phyloP scores from a whole-genome alignment of 73 alveolate genomes.

The Paramecium sonneborni region DNA sequence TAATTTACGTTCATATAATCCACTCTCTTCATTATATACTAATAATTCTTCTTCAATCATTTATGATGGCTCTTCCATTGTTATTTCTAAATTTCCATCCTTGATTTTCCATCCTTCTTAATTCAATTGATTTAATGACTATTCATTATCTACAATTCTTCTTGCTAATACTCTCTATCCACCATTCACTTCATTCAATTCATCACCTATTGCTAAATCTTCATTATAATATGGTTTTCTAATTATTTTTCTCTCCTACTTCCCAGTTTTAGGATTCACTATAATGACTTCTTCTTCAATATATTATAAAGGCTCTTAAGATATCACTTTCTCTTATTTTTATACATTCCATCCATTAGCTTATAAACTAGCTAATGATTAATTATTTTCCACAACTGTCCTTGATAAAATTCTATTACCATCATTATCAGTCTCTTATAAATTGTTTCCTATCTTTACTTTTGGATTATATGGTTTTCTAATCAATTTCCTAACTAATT shows the following conservation, averaged over 20 bases:
- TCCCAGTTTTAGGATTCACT: background rate
- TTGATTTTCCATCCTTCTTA: slow-evolving; percentile 9
- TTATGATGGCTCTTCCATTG: background rate
- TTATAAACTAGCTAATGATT: slow-evolving; percentile 11
- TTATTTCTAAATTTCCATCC: background rate
- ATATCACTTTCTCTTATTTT: background rate
- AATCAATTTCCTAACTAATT: background rate
- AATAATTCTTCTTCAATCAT: slow-evolving; percentile 4
- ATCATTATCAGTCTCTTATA: background rate
- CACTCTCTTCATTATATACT: slow-evolving; percentile 16
- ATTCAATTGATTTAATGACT: background rate
- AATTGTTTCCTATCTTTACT: background rate
- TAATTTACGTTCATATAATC: slow-evolving; percentile 6
- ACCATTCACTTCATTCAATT: background rate
- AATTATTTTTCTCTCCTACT: background rate
- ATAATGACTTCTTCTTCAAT: slow-evolving; percentile 13
- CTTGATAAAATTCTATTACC: background rate
- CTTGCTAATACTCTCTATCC: background rate
- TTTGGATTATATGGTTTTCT: slow-evolving; percentile 3
- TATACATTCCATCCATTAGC: slow-evolving; percentile 5
- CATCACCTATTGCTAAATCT: background rate
- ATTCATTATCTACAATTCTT: background rate
- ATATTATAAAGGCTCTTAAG: background rate
- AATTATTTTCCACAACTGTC: background rate
- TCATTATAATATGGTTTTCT: background rate